These are phyloP conservation scores for Eimeria sp. DNA, from an alignment of 169 alveolate genomes.

Conservation along the genomic window DNA sequence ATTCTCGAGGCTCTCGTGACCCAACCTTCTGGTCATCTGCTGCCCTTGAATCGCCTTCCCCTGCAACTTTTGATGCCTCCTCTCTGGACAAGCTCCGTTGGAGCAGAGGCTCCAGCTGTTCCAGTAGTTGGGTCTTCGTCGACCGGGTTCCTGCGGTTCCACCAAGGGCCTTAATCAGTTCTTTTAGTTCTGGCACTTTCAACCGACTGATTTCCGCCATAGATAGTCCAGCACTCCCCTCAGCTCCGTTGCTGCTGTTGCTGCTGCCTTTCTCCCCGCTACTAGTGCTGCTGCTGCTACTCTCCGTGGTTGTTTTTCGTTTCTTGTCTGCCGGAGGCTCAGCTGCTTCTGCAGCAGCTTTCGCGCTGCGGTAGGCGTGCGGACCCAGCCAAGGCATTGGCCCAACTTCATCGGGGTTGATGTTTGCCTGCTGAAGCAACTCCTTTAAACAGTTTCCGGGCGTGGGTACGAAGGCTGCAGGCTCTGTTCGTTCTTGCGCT, in stretches of 20 bases:
- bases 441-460: constrained; percentile 84
- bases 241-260: constrained; percentile 47
- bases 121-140: constrained; percentile 56
- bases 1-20: background rate
- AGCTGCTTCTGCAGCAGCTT: constrained; percentile 25
- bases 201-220: constrained; percentile 20
- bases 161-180: constrained; percentile 44
- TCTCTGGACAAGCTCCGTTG: background rate
- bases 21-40: background rate
- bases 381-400: constrained; percentile 77
- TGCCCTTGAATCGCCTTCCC: background rate
- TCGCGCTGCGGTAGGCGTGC: constrained; percentile 61
- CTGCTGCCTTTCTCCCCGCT: constrained; percentile 42
- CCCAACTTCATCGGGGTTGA: constrained; percentile 63
- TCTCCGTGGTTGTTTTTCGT: constrained; percentile 36
- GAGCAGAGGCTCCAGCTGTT: constrained; percentile 55
- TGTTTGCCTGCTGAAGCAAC: constrained; percentile 84
- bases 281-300: constrained; percentile 36
- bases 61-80: background rate
- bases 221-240: constrained; percentile 29
- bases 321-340: background rate
- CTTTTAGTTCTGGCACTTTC: constrained; percentile 72
- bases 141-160: constrained; percentile 10
- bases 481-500: constrained; percentile 74
- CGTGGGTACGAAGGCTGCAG: constrained; percentile 85